phyloP scores from a whole-genome alignment of 345 rosid genomes.

The Lepidium didymum region DNA sequence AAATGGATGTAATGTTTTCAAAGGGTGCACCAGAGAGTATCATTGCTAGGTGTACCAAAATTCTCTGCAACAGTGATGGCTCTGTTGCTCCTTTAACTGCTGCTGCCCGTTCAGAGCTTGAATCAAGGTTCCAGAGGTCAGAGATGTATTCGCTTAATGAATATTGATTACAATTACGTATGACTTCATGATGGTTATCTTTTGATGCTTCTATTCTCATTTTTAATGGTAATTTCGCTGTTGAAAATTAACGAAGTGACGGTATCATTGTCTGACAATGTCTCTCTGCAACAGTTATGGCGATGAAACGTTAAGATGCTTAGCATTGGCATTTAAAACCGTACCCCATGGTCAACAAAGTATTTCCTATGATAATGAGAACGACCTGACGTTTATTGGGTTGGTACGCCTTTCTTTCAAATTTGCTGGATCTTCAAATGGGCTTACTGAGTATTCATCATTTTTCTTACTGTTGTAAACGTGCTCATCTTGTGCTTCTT shows the following conservation, averaged over 20 bases:
- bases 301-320: slow-evolving; percentile 86
- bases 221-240: background rate
- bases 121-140: slow-evolving; percentile 74
- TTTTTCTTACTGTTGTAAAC: background rate
- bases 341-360: slow-evolving; percentile 68
- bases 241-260: background rate
- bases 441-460: background rate
- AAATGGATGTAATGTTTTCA: slow-evolving; percentile 65
- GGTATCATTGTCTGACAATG: slow-evolving; percentile 8
- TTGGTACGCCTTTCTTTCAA: slow-evolving; percentile 81
- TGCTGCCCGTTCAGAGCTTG: slow-evolving; percentile 61
- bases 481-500: slow-evolving; percentile 7
- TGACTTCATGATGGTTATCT: background rate
- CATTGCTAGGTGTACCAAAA: slow-evolving; percentile 69
- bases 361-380: slow-evolving; percentile 78
- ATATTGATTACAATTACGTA: background rate
- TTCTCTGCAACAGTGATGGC: slow-evolving; percentile 82
- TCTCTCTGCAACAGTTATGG: slow-evolving; percentile 68
- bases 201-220: background rate
- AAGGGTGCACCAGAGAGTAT: slow-evolving; percentile 99
- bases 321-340: slow-evolving; percentile 82
- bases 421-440: background rate
- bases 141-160: background rate
- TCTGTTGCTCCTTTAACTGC: slow-evolving; percentile 71
- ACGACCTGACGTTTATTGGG: slow-evolving; percentile 95